These are phyloP conservation scores for Fusarium hainanense DNA, from an alignment of 2,329 filamentous ascomycete genomes.

Conservation along the genomic window DNA sequence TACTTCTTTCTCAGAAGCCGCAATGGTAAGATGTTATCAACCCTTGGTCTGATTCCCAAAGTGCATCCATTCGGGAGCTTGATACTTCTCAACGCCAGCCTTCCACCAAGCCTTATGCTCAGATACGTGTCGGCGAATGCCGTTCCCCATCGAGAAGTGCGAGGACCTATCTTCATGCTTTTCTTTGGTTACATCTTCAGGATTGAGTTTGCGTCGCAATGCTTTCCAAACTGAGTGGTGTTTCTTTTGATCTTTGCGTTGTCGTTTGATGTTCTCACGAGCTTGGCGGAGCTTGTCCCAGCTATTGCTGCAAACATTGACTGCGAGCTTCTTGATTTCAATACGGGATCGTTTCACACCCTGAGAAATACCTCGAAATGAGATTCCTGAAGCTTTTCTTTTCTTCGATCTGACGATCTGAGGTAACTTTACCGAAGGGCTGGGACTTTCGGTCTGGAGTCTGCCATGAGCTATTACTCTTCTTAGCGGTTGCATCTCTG, in stretches of 20 bases:
- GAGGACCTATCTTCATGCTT: conserved; percentile 42
- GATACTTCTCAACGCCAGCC: conserved; percentile 50
- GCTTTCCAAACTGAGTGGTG: conserved; percentile 48
- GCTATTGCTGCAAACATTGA: conserved; percentile 43
- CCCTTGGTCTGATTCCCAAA: conserved; percentile 35
- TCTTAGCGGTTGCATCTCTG: neutral
- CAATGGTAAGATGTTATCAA: neutral
- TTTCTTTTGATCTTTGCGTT: conserved; percentile 39
- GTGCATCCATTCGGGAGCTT: conserved; percentile 49
- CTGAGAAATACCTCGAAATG: conserved; percentile 25
- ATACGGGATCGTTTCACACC: conserved; percentile 41
- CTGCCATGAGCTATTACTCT: conserved; percentile 33
- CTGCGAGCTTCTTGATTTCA: conserved; percentile 46
- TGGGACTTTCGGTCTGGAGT: conserved; percentile 28
- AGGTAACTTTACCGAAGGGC: conserved; percentile 9
- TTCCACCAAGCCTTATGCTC: conserved; percentile 52
- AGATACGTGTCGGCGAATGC: conserved; percentile 7
- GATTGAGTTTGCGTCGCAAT: conserved; percentile 41
- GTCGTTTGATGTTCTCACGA: conserved; percentile 45
- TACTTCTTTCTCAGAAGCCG: neutral
- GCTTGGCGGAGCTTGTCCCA: conserved; percentile 43
- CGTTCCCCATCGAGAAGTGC: conserved; percentile 44
- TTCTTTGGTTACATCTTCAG: conserved; percentile 40
- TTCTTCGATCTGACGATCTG: conserved; percentile 25
- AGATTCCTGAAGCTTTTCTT: conserved; percentile 33